These are phyloP conservation scores for Pittosporum tobira DNA, from an alignment of 129 eudicot species.

Conservation along the genomic window DNA sequence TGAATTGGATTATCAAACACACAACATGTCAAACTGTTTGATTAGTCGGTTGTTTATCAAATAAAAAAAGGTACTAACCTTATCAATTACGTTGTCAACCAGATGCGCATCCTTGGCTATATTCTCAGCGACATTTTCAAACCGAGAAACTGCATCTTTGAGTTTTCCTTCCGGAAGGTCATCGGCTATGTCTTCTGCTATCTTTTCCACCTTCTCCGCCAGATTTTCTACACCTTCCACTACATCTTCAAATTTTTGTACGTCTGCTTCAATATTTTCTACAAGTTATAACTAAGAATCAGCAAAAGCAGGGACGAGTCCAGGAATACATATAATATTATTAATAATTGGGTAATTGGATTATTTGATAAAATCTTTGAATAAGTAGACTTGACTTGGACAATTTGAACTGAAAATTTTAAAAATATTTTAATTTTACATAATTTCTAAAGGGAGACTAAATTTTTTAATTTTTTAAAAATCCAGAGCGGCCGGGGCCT, in stretches of 20 bases:
- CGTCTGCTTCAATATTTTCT: slow-evolving; percentile 14
- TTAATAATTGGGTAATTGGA: too few species aligned
- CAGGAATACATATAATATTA: too few species aligned
- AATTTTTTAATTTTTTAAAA: too few species aligned
- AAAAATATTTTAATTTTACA: too few species aligned
- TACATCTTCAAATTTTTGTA: slow-evolving; percentile 20
- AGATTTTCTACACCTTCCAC: slow-evolving; percentile 25
- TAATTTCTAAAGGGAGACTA: too few species aligned
- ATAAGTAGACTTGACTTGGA: too few species aligned
- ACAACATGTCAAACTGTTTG: too few species aligned
- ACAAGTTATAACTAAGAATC: background rate
- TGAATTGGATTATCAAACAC: too few species aligned
- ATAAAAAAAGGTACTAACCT: slow-evolving; percentile 13
- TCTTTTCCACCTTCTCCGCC: slow-evolving; percentile 29
- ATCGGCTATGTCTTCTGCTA: slow-evolving; percentile 22
- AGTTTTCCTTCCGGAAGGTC: slow-evolving; percentile 31
- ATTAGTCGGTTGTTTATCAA: background rate
- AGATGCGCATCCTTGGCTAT: slow-evolving; percentile 22
- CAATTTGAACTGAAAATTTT: too few species aligned
- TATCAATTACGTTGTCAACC: slow-evolving; percentile 24
- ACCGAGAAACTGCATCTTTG: background rate
- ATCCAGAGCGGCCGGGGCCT: too few species aligned
- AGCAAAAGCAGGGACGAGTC: background rate
- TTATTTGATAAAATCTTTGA: too few species aligned
- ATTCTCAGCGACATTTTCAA: slow-evolving; percentile 29